phyloP scores from a whole-genome alignment of 495 filamentous ascomycete species.

The Penicillium alfredii region DNA sequence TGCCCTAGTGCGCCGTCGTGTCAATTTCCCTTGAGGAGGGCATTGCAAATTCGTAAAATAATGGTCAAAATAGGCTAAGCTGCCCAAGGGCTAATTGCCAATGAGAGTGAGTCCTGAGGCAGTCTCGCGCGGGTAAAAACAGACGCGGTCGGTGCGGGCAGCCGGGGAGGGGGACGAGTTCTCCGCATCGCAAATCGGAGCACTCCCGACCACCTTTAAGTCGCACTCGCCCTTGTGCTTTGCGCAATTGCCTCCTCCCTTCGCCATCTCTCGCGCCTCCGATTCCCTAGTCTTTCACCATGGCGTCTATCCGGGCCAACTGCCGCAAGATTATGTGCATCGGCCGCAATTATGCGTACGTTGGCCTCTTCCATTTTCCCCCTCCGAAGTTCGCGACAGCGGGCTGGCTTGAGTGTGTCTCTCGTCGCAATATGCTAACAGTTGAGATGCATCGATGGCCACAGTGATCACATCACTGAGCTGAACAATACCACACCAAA shows the following conservation, averaged over 20 bases:
- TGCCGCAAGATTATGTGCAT: slow-evolving; percentile 93
- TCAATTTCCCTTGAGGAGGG: no score
- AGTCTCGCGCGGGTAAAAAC: slow-evolving; percentile 11
- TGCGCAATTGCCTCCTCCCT: neutral
- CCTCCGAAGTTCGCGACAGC: neutral
- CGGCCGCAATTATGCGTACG: slow-evolving; percentile 94
- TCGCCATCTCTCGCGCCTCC: neutral
- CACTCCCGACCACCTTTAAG: slow-evolving; percentile 4
- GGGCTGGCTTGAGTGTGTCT: no score
- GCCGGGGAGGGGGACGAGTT: slow-evolving; percentile 6
- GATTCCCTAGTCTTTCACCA: no score
- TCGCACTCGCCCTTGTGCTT: slow-evolving; percentile 1
- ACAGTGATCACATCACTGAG: slow-evolving; percentile 89
- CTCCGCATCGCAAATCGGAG: slow-evolving; percentile 16
- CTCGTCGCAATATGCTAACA: neutral
- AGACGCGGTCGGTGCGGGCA: slow-evolving; percentile 11
- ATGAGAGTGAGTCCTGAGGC: no score
- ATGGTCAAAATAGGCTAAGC: no score
- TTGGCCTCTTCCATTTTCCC: slow-evolving; percentile 11
- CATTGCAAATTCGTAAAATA: no score
- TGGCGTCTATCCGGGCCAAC: slow-evolving; percentile 45
- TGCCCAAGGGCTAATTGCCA: no score
- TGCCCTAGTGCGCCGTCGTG: no score
- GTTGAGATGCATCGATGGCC: slow-evolving; percentile 9
- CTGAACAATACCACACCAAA: slow-evolving; percentile 78